A percentile compares a stretch with the other conserved stretches of the same genome.
Conservation (phyloP, 139 green algal species). For the Pleodorina starrii region DNA sequence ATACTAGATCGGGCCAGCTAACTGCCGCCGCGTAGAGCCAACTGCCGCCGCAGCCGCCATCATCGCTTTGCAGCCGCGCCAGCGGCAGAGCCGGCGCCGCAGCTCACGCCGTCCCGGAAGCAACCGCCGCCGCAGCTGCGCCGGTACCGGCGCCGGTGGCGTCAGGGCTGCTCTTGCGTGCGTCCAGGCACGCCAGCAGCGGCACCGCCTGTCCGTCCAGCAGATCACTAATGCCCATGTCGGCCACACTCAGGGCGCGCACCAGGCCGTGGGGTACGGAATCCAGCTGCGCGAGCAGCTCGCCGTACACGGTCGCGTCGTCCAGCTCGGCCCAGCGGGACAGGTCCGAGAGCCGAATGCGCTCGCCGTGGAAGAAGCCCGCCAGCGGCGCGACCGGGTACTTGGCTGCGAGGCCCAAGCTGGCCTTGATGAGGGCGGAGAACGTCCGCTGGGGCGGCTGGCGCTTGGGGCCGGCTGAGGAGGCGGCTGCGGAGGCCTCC, state of each 20-base stretch:
- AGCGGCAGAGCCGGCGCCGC: no score
- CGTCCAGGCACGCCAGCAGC: constrained; percentile 4
- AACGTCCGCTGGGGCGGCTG: constrained; percentile 37
- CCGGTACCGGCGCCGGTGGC: background rate
- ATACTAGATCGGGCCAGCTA: no score
- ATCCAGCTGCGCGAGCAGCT: constrained; percentile 31
- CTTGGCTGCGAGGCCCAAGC: background rate
- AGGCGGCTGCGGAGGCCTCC: background rate
- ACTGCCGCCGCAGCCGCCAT: background rate
- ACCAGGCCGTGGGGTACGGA: constrained; percentile 2
- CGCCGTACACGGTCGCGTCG: constrained; percentile 32
- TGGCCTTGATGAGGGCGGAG: constrained; percentile 18
- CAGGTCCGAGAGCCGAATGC: constrained; percentile 5
- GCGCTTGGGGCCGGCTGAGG: background rate
- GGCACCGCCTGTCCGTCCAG: constrained; percentile 7
- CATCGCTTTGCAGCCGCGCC: background rate
- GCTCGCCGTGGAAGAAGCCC: constrained; percentile 44
- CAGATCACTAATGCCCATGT: constrained; percentile 24
- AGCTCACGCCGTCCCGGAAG: no score
- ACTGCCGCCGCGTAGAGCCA: no score
- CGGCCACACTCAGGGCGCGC: background rate
- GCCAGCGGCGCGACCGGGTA: constrained; percentile 25
- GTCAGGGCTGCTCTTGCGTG: background rate
- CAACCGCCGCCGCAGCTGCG: background rate
- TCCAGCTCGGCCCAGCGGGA: constrained; percentile 33